Base-by-base conservation (phyloP, 176 grass and related monocot species). In the Aegilops speltoides region DNA sequence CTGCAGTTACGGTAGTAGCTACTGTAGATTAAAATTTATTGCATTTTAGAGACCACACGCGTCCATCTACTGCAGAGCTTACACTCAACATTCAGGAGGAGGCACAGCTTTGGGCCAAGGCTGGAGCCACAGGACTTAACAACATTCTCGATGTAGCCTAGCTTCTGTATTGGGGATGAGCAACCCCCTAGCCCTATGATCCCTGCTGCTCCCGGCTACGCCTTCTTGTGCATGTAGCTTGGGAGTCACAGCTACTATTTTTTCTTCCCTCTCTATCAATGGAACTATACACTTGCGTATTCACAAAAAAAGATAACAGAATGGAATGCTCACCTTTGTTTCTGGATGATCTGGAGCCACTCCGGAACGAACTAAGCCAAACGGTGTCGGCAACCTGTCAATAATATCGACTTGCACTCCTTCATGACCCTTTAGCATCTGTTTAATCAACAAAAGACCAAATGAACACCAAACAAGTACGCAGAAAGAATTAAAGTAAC, bases 291-390 rank as follows among this genome's bases (percentile, higher is more conserved):
- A 2, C 38, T 40, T 10, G 38, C 38, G 8, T 40, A 40, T 10
- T 40, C 38, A 2, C 38, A 40, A 40, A 10, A 40, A 40, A 40
- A 10, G 22, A 64, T 43, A 81, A 32, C 23, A 24, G 56, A 67
- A 15, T 15, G 10, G 64, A 37, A 82, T 26, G 28, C 60, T 72
- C 86, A 94, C 92, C 93, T 96, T 98, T 77, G 94, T 96, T 83
- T 98, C 92, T 8, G 92, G 97, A 89, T 98, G 97, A 93, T 98
- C 92, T 22, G 94, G 97, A 45, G 97, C 97, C 23, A 98, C 97
- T 60, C 94, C 92, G 34, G 94, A 94, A 79, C 94, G 88, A 36
- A 98, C 92, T 72, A 96, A 89, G 57, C 94, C 94, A 88, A 98
- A 98, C 7, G 94, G 97, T 10, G 90, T 98, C 4, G 92, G 90